Evolutionary conservation across 495 filamentous ascomycete species (phyloP).

Genomic region (Alectoria sarmentosa): DNA sequence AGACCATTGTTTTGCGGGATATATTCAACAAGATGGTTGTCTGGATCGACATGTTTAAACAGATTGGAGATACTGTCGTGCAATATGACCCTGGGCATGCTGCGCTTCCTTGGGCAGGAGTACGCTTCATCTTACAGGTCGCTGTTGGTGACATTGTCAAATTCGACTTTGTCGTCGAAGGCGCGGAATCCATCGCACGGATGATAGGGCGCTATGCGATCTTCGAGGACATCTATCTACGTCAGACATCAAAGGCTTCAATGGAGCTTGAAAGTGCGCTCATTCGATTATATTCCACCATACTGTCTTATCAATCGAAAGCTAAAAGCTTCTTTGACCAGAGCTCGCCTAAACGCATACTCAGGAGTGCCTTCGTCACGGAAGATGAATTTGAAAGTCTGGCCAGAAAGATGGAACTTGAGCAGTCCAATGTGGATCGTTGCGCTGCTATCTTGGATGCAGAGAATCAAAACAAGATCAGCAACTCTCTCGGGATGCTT

Average conservation of each 20-base stretch:
- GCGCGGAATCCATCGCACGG: slow-evolving; percentile 18
- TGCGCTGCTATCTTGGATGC: neutral
- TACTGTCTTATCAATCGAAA: neutral
- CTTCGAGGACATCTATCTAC: slow-evolving; percentile 23
- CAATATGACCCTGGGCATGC: slow-evolving; percentile 38
- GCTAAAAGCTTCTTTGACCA: neutral
- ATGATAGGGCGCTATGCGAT: slow-evolving; percentile 22
- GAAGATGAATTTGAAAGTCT: neutral
- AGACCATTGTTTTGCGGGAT: neutral
- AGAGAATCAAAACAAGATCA: neutral
- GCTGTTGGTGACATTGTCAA: slow-evolving; percentile 17
- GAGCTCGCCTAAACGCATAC: neutral
- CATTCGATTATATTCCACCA: slow-evolving; percentile 1
- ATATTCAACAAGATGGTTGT: neutral
- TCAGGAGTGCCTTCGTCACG: neutral
- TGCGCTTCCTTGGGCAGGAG: slow-evolving; percentile 39
- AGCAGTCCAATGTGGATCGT: neutral
- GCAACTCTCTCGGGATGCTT: neutral
- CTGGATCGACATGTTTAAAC: slow-evolving; percentile 5
- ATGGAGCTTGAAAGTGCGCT: slow-evolving; percentile 3
- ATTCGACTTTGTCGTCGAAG: slow-evolving; percentile 19
- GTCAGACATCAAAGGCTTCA: neutral
- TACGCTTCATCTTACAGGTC: slow-evolving; percentile 37
- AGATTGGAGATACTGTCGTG: slow-evolving; percentile 33
- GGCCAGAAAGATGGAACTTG: neutral